Conservation (phyloP, 768 basidiomycete species). For the Amanita rimosa region DNA sequence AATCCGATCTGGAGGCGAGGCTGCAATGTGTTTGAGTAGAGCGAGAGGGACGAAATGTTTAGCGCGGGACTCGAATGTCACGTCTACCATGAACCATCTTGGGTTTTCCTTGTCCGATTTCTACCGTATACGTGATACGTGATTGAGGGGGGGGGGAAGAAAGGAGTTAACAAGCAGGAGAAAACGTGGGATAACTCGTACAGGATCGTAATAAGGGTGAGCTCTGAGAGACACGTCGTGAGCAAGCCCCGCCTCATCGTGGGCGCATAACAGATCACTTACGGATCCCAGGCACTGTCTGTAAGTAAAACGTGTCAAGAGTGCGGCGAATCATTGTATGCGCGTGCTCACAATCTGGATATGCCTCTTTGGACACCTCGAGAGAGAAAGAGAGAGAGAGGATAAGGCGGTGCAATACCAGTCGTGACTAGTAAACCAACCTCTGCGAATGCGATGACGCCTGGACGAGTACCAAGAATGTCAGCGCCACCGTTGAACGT, state of each 20-base stretch:
- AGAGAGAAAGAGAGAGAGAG: too few relatives aligned
- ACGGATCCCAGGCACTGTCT: slow-evolving; percentile 93
- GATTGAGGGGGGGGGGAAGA: background rate
- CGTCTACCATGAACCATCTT: slow-evolving; percentile 90
- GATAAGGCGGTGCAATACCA: slow-evolving; percentile 4
- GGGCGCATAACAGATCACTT: slow-evolving; percentile 15
- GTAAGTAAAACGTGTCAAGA: background rate
- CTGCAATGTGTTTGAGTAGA: slow-evolving; percentile 57
- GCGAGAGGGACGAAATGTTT: slow-evolving; percentile 68
- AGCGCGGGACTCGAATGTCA: slow-evolving; percentile 55
- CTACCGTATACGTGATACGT: slow-evolving; percentile 24
- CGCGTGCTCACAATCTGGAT: slow-evolving; percentile 68
- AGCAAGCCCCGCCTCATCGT: slow-evolving; percentile 1
- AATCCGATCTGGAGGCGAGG: slow-evolving; percentile 20
- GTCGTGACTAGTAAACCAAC: slow-evolving; percentile 22
- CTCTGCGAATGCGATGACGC: slow-evolving; percentile 76
- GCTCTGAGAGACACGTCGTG: slow-evolving; percentile 17
- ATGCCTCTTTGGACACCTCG: slow-evolving; percentile 73
- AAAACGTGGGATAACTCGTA: slow-evolving; percentile 20
- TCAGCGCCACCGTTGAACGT: too few relatives aligned
- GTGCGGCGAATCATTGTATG: background rate
- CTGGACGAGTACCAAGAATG: slow-evolving; percentile 30
- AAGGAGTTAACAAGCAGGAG: background rate
- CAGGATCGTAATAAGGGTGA: slow-evolving; percentile 77
- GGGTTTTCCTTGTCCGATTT: slow-evolving; percentile 71